phyloP scores from a whole-genome alignment of 163 green algal species.

The Scenedesmus sp. region DNA sequence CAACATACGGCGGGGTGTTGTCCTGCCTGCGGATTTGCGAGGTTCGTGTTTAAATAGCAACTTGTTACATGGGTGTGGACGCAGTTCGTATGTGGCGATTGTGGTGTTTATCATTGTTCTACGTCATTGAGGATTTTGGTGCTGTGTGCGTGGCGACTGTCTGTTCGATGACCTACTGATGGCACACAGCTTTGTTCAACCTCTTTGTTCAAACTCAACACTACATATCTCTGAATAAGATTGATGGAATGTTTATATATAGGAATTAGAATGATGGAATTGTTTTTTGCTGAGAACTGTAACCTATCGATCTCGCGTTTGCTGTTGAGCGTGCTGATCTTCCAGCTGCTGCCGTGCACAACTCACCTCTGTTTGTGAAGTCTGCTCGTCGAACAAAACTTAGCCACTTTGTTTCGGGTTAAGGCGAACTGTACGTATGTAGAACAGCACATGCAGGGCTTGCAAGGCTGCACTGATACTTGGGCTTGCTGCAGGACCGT shows the following conservation, averaged over 20 bases:
- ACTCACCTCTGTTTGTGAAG: too few species aligned
- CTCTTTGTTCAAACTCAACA: not conserved
- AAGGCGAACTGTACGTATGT: not conserved
- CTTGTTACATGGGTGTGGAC: too few species aligned
- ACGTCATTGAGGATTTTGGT: not conserved
- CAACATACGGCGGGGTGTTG: too few species aligned
- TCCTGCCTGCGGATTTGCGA: too few species aligned
- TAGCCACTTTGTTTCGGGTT: not conserved
- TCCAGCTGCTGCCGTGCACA: not conserved
- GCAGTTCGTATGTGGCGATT: not conserved
- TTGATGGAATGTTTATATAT: not conserved
- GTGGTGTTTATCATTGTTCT: not conserved
- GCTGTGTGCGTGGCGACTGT: not conserved
- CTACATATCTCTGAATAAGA: not conserved
- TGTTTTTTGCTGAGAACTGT: not conserved
- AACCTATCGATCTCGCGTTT: not conserved
- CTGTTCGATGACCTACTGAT: not conserved
- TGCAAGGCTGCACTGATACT: not conserved
- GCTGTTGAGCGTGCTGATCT: not conserved
- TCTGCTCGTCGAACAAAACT: too few species aligned
- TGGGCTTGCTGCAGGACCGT: not conserved
- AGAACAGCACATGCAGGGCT: not conserved
- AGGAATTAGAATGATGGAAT: not conserved
- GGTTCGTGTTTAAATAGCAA: too few species aligned
- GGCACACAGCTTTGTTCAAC: not conserved